Base-by-base conservation (phyloP, 2,329 filamentous ascomycete species). In the Aspergillus aculeatinus region DNA sequence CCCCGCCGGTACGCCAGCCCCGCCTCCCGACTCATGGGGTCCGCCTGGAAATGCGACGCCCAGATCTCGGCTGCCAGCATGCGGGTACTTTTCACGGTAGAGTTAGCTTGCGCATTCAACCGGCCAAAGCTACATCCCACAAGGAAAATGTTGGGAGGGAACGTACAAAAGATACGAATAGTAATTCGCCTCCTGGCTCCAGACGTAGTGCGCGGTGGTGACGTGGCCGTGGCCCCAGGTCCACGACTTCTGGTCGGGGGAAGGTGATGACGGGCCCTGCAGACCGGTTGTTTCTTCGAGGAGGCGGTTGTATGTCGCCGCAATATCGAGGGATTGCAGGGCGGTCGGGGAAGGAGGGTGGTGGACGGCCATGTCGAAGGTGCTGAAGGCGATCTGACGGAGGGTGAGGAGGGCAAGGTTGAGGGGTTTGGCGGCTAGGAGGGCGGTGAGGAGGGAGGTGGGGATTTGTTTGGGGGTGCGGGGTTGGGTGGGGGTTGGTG, bases 81-180 rank as follows among this genome's bases (percentile, higher is more conserved):
- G 4, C 53, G 42, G 10, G 53, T 55, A 25, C 53, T 55, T 9
- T 21, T 7, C 23, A 2, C 19, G 16, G 16, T n/a, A 35, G 39
- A 47, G 29, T 12, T 2, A 55, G 16, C 42, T 35, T 35, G 33
- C 27, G 27, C 27, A 27, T 27, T 27, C 7, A 27, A 9, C 25
- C 25, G 1, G 5, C 7, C 5, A 2, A 1, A 6, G 2, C 5
- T 7, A 27, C 7, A 27, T 29, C 27, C 7, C 11, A 16, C 1
- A 5, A 4, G 3, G 33, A 35, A 35, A 10, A 4, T 10, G 12
- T 12, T 16, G 33, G 33, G 11, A 16, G 3, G 27, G 27, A 35
- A 51, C 57, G 42, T 44, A 59, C 57, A 54, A 55, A 6, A 59
- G 50, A 27, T 55, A 55, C 16, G 57, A 55, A 25, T 31, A 59